Evolutionary conservation across 148 eudicot genomes (phyloP).

Genomic region (Vaccinium corymbosum): DNA sequence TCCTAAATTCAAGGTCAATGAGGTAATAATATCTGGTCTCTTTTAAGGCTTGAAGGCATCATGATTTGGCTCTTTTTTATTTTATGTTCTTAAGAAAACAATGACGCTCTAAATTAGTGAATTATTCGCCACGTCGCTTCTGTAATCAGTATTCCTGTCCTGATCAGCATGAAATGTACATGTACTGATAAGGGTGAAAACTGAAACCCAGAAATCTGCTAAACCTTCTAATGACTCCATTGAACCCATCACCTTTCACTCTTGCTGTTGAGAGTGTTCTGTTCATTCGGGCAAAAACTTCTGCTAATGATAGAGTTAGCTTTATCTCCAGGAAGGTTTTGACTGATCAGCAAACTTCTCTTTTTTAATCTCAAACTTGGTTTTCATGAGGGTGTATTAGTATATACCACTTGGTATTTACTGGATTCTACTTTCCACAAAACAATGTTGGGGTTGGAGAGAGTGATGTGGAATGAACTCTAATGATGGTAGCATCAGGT

Average conservation of each 20-base stretch:
- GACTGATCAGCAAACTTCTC: neutral
- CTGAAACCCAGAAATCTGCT: neutral
- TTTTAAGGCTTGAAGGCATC: neutral
- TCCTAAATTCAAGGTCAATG: constrained; percentile 56
- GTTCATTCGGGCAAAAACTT: neutral
- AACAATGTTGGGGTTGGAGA: too few species aligned
- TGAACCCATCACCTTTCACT: neutral
- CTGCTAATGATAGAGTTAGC: neutral
- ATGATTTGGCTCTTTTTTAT: neutral
- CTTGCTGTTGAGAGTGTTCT: neutral
- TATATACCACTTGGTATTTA: too few species aligned
- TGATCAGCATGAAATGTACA: neutral
- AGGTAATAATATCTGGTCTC: constrained; percentile 34
- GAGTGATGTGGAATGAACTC: too few species aligned
- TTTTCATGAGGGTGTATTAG: too few species aligned
- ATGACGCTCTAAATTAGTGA: neutral
- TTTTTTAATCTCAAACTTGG: neutral
- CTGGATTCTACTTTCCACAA: too few species aligned
- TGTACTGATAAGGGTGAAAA: neutral
- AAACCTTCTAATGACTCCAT: neutral
- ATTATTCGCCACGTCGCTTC: neutral
- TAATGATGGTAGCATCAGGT: too few species aligned
- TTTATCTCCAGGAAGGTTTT: neutral
- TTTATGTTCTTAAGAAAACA: neutral
- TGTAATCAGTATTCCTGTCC: neutral